phyloP scores from a whole-genome alignment of 2,329 filamentous ascomycete species.

The Blumeria hordei region DNA sequence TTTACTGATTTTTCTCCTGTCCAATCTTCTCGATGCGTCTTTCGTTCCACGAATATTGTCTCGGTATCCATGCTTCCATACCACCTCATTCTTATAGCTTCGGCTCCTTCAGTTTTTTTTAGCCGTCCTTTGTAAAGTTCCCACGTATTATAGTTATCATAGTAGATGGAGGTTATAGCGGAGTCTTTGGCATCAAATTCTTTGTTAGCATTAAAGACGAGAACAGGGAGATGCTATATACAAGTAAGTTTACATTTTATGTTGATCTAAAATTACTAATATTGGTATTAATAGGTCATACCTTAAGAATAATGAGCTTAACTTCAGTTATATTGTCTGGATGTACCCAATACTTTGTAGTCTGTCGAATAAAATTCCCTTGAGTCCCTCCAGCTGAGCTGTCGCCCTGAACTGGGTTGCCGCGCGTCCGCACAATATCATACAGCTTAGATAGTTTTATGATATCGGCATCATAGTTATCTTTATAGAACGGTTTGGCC shows the following conservation, averaged over 20 bases:
- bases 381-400: constrained; percentile 75
- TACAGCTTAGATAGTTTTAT: constrained; percentile 88
- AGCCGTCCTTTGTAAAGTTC: constrained; percentile 82
- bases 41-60: constrained; percentile 89
- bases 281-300: constrained; percentile 6
- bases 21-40: constrained; percentile 97
- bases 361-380: constrained; percentile 89
- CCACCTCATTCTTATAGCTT: constrained; percentile 89
- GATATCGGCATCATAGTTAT: constrained; percentile 92
- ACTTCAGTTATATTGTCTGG: constrained; percentile 95
- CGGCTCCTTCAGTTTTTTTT: constrained; percentile 94
- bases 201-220: constrained; percentile 94
- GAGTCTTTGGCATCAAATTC: constrained; percentile 80
- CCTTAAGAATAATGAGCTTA: constrained; percentile 89
- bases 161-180: constrained; percentile 96
- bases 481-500: constrained; percentile 94
- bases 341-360: constrained; percentile 98
- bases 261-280: neutral
- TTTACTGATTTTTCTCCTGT: constrained; percentile 98
- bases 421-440: constrained; percentile 78
- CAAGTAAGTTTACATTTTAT: neutral
- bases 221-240: constrained; percentile 59
- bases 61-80: constrained; percentile 92
- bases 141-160: constrained; percentile 84
- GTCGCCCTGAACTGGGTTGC: constrained; percentile 80